A percentile compares a stretch with the other conserved stretches of the same genome.
These are phyloP conservation scores for Metschnikowia sp. DNA, from an alignment of 805 yeast species.

Conservation along the genomic window DNA sequence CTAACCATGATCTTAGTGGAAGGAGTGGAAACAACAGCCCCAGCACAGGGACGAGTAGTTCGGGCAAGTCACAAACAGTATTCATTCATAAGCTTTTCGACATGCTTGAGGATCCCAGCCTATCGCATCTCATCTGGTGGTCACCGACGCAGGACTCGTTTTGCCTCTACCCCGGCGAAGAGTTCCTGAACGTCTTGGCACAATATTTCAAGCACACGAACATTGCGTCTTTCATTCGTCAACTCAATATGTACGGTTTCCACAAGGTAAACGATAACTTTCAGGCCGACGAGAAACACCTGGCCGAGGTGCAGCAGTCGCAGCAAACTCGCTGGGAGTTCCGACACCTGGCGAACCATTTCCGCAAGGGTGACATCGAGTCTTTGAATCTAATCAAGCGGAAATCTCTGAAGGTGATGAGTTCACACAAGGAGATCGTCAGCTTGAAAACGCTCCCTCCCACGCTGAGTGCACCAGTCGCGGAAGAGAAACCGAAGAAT, in stretches of 20 bases:
- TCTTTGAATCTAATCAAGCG: constrained; percentile 74
- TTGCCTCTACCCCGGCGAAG: constrained; percentile 79
- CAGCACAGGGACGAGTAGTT: constrained; percentile 4
- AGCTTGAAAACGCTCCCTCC: constrained; percentile 32
- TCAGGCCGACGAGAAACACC: constrained; percentile 22
- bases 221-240: constrained; percentile 42
- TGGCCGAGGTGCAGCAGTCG: constrained; percentile 17
- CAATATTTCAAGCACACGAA: constrained; percentile 51
- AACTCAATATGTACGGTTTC: constrained; percentile 45
- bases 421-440: constrained; percentile 38
- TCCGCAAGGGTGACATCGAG: constrained; percentile 77
- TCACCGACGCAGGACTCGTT: constrained; percentile 66
- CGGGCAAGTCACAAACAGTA: constrained; percentile 39
- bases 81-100: constrained; percentile 88
- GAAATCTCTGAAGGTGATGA: constrained; percentile 49
- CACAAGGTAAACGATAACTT: constrained; percentile 43
- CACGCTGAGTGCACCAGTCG: constrained; percentile 16
- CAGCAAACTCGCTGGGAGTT: constrained; percentile 69
- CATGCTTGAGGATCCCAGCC: constrained; percentile 77
- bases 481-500: constrained; percentile 1
- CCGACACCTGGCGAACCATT: constrained; percentile 74
- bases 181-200: constrained; percentile 69
- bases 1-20: neutral
- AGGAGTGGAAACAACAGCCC: constrained; percentile 10
- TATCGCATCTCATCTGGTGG: constrained; percentile 87